Evolutionary conservation across 2,329 filamentous ascomycete species (phyloP).

Genomic region (Drechslerella stenobrocha): DNA sequence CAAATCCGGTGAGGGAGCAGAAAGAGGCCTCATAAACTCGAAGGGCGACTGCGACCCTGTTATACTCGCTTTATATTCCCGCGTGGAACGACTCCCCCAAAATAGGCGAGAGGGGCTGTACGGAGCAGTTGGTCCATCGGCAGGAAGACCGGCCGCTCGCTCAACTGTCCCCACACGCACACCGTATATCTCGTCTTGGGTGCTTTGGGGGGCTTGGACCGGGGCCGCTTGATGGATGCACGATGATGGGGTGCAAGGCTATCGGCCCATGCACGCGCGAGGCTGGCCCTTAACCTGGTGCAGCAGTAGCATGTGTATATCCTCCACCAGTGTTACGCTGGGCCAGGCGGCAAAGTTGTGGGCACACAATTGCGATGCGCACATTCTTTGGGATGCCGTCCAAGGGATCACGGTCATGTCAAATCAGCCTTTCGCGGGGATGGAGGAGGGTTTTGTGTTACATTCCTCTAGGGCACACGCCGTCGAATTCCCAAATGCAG

Average conservation of each 20-base stretch:
- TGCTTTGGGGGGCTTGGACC: constrained; percentile 30
- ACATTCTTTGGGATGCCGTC: no score
- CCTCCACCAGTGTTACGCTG: no score
- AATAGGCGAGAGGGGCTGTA: constrained; percentile 48
- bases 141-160: constrained; percentile 31
- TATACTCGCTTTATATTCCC: constrained; percentile 49
- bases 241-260: not conserved
- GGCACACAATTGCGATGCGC: no score
- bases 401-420: no score
- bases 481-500: constrained; percentile 1
- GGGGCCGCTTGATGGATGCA: constrained; percentile 30
- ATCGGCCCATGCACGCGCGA: not conserved
- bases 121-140: no score
- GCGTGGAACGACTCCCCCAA: constrained; percentile 47
- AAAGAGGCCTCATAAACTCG: not conserved
- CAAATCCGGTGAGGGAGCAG: constrained; percentile 10
- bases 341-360: no score
- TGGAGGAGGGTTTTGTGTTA: constrained; percentile 21
- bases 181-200: constrained; percentile 2
- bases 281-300: not conserved
- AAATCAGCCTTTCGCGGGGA: no score
- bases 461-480: constrained; percentile 12
- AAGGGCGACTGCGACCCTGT: constrained; percentile 28
- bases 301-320: not conserved
- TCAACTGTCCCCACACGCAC: constrained; percentile 18